A percentile compares a stretch with the other conserved stretches of the same genome.
phyloP scores from a whole-genome alignment of 2,329 filamentous ascomycete genomes.

The Pseudopithomyces maydicus region DNA sequence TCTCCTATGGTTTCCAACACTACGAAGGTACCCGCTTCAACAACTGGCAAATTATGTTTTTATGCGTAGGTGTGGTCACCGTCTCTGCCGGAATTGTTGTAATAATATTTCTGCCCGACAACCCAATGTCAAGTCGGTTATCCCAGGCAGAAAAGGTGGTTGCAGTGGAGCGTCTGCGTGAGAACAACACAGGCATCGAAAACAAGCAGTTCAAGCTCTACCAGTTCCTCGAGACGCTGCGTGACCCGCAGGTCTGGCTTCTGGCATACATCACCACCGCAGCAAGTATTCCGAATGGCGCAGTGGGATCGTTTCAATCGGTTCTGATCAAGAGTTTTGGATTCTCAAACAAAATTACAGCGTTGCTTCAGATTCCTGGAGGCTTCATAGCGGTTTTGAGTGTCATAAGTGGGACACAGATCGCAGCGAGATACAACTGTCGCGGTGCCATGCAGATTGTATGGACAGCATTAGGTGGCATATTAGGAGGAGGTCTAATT shows the following conservation, averaged over 20 bases:
- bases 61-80: slow-evolving; percentile 24
- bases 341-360: slow-evolving; percentile 59
- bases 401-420: slow-evolving; percentile 15
- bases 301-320: slow-evolving; percentile 34
- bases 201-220: slow-evolving; percentile 52
- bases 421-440: slow-evolving; percentile 17
- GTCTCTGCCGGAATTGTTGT: slow-evolving; percentile 25
- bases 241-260: slow-evolving; percentile 47
- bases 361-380: slow-evolving; percentile 41
- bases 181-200: slow-evolving; percentile 55
- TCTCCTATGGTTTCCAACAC: slow-evolving; percentile 32
- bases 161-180: slow-evolving; percentile 42
- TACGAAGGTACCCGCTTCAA: slow-evolving; percentile 16
- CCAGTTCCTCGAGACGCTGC: slow-evolving; percentile 51
- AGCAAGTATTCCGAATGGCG: slow-evolving; percentile 40
- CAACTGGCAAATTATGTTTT: slow-evolving; percentile 30
- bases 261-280: slow-evolving; percentile 29
- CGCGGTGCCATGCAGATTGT: slow-evolving; percentile 18
- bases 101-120: slow-evolving; percentile 46
- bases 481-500: slow-evolving; percentile 17
- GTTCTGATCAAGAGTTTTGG: slow-evolving; percentile 40
- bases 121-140: slow-evolving; percentile 44
- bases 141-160: slow-evolving; percentile 40
- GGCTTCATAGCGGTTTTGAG: slow-evolving; percentile 19
- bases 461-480: slow-evolving; percentile 15